Evolutionary conservation across 192 early-diverging fungal genomes (phyloP).

Genomic region (Backusella luteola): DNA sequence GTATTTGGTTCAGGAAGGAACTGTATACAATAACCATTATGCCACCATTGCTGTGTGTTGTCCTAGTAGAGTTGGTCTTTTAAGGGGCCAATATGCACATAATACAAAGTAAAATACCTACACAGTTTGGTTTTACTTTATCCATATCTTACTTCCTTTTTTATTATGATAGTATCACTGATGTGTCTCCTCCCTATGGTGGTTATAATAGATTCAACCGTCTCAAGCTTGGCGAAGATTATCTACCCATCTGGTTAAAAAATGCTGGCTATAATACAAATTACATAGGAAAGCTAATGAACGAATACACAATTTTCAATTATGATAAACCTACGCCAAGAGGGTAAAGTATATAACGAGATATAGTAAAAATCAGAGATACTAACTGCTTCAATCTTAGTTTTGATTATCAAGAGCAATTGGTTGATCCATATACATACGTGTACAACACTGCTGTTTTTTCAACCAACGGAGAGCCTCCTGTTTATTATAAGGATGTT

Average conservation of each 20-base stretch:
- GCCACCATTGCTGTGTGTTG: conserved; percentile 64
- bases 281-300: conserved; percentile 71
- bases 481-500: conserved; percentile 42
- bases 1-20: conserved; percentile 56
- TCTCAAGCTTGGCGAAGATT: conserved; percentile 40
- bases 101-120: conserved; percentile 48
- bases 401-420: conserved; percentile 24
- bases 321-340: conserved; percentile 32
- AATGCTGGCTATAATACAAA: conserved; percentile 58
- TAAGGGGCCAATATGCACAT: conserved; percentile 62
- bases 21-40: conserved; percentile 59
- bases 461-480: conserved; percentile 52
- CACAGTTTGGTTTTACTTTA: not conserved
- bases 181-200: conserved; percentile 36
- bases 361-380: not conserved
- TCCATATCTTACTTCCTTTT: not conserved
- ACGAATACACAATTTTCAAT: conserved; percentile 42
- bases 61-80: conserved; percentile 57
- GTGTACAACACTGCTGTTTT: conserved; percentile 56
- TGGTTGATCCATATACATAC: conserved; percentile 60
- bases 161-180: conserved; percentile 31
- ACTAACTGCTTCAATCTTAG: not conserved
- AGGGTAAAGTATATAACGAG: conserved; percentile 16
- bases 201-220: conserved; percentile 43
- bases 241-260: conserved; percentile 54